These are phyloP conservation scores for Acanthochlamys bracteata DNA, from an alignment of 106 monocot genomes.

Conservation along the genomic window DNA sequence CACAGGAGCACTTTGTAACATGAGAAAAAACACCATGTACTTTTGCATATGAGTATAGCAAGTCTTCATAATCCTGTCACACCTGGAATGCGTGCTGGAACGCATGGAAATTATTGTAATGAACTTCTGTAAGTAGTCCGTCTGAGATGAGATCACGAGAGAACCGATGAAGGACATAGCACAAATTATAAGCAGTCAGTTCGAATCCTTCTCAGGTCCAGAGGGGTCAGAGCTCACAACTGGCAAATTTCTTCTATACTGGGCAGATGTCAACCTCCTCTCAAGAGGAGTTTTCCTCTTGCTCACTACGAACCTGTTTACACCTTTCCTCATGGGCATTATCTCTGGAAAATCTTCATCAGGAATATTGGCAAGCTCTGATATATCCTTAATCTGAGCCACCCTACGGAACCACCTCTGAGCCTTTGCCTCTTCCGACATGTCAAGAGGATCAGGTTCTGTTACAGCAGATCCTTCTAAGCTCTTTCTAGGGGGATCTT, in stretches of 20 bases:
- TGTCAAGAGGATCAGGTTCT: conserved; percentile 88
- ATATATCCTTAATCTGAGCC: conserved; percentile 94
- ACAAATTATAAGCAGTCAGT: neutral
- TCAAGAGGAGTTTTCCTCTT: conserved; percentile 95
- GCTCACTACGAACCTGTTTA: conserved; percentile 93
- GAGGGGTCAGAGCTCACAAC: conserved; percentile 62
- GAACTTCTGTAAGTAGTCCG: no score
- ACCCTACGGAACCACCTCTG: conserved; percentile 93
- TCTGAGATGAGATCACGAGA: no score
- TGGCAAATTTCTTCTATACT: conserved; percentile 77
- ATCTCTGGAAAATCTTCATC: conserved; percentile 98
- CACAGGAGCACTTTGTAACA: no score
- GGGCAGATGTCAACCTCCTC: conserved; percentile 76
- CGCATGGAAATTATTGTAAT: no score
- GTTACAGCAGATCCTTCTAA: conserved; percentile 87
- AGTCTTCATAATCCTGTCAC: no score
- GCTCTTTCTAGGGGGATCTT: conserved; percentile 57
- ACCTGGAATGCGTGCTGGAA: no score
- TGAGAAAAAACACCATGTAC: no score
- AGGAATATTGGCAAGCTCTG: conserved; percentile 85
- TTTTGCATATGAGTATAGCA: no score
- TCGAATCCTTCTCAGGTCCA: conserved; percentile 40
- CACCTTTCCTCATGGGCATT: conserved; percentile 98
- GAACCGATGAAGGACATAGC: no score
- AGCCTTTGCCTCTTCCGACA: conserved; percentile 99